Evolutionary conservation across 2,329 filamentous ascomycete genomes (phyloP).

Genomic region (Hypocreales sp.): DNA sequence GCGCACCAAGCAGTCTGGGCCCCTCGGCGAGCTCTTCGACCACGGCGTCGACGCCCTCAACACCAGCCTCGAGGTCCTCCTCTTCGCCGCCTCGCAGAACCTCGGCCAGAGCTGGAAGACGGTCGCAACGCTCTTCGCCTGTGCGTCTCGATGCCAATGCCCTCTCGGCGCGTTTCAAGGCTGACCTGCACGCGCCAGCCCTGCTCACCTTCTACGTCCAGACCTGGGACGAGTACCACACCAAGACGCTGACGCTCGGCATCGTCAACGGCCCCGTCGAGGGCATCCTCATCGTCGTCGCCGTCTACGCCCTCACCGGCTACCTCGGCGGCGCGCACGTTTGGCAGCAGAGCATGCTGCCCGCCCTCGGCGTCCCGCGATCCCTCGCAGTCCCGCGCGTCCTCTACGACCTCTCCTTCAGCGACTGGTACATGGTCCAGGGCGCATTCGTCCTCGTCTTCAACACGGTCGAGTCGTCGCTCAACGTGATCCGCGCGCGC

Average conservation of each 20-base stretch:
- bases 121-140: slow-evolving; percentile 66
- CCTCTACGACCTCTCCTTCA: slow-evolving; percentile 71
- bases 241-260: slow-evolving; percentile 84
- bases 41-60: slow-evolving; percentile 96
- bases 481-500: slow-evolving; percentile 73
- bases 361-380: slow-evolving; percentile 52
- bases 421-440: slow-evolving; percentile 84
- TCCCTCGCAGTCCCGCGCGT: slow-evolving; percentile 47
- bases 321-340: slow-evolving; percentile 78
- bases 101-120: slow-evolving; percentile 88
- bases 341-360: slow-evolving; percentile 76
- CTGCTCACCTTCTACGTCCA: slow-evolving; percentile 96
- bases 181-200: too few species aligned
- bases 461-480: slow-evolving; percentile 67
- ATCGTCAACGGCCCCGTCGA: slow-evolving; percentile 91
- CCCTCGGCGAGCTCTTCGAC: slow-evolving; percentile 90
- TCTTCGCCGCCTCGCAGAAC: slow-evolving; percentile 88
- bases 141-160: slow-evolving; percentile 36
- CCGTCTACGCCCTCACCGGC: slow-evolving; percentile 72
- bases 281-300: slow-evolving; percentile 70
- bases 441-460: slow-evolving; percentile 66
- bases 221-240: slow-evolving; percentile 99
- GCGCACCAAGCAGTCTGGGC: slow-evolving; percentile 81
- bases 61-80: slow-evolving; percentile 79
- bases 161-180: too few species aligned